Evolutionary conservation across 202 grass and related monocot genomes (phyloP).

Genomic region (Digitaria exilis): DNA sequence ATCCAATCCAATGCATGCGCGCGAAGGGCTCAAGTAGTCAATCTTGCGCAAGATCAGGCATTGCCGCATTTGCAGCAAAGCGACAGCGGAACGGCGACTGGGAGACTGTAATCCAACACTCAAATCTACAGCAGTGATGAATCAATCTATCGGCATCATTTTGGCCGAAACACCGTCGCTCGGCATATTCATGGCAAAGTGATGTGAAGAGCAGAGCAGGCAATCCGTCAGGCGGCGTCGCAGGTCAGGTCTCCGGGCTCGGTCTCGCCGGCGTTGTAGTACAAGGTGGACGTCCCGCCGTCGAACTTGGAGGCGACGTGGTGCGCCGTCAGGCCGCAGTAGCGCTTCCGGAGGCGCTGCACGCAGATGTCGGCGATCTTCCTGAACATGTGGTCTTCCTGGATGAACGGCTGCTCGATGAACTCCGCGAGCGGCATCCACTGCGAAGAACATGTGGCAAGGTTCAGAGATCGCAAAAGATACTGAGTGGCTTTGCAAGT

Average conservation of each 20-base stretch:
- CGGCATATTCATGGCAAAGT: neutral
- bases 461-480: neutral
- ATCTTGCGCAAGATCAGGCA: too few relatives aligned
- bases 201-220: too few relatives aligned
- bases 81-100: too few relatives aligned
- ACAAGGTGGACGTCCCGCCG: conserved; percentile 60
- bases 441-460: conserved; percentile 18
- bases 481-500: neutral
- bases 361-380: conserved; percentile 71
- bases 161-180: too few relatives aligned
- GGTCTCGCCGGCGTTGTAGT: conserved; percentile 50
- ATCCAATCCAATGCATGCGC: too few relatives aligned
- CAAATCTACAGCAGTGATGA: neutral
- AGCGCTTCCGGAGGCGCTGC: conserved; percentile 46
- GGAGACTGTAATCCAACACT: neutral
- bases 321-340: conserved; percentile 69
- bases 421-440: conserved; percentile 74
- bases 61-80: too few relatives aligned
- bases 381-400: conserved; percentile 68
- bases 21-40: too few relatives aligned
- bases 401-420: conserved; percentile 54
- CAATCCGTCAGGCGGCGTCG: conserved; percentile 5
- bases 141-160: neutral
- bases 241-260: conserved; percentile 10
- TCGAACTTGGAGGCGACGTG: conserved; percentile 66